Evolutionary conservation across 2,329 filamentous ascomycete genomes (phyloP), one percentile per base, ranked within the genome.

Genomic region (Pseudopyricularia cyperi): DNA sequence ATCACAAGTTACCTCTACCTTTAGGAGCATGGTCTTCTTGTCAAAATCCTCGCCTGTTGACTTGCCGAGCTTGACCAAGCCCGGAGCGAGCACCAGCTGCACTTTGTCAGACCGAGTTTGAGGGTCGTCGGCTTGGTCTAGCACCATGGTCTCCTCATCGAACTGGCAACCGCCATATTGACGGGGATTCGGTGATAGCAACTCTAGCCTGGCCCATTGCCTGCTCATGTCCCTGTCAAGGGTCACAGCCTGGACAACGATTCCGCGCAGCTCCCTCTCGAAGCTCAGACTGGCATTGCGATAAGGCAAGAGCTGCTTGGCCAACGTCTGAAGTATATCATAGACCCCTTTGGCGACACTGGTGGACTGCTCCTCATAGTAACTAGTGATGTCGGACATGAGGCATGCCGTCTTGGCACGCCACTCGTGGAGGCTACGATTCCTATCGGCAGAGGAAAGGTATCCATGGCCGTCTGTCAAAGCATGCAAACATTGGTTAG

Each of bases 181-280:
- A 35, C 7, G n/a, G n/a, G n/a, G 17, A 35, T 35, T n/a, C 17
- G 47, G 47, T 7, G 15, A 7, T 9, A 35, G n/a, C 47, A 26
- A 49, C 17, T 37, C 2, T 8, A 49, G 12, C 3, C 4, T 4
- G 2, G 47, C 15, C 4, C n/a, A 11, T 28, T 49, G 47, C 7
- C 47, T 19, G 47, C 30, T 26, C 7, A 49, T 49, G 15, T 34
- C 32, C 33, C 22, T 49, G 17, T 49, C 47, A 1, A 49, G 12
- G n/a, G n/a, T n/a, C 32, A 34, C 9, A 30, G 30, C n/a, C 11
- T 34, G 30, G 14, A 5, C 33, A 3, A 49, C 12, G 32, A 49
- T 49, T 5, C 55, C 3, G 26, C 52, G n/a, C 37, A 52, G 35
- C 51, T 50, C 52, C 56, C 17, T 3, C 4, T 3, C 34, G 17